A percentile compares a stretch with the other conserved stretches of the same genome.
phyloP scores from a whole-genome alignment of 306 rosid genomes.

The Vachellia pachyceras region DNA sequence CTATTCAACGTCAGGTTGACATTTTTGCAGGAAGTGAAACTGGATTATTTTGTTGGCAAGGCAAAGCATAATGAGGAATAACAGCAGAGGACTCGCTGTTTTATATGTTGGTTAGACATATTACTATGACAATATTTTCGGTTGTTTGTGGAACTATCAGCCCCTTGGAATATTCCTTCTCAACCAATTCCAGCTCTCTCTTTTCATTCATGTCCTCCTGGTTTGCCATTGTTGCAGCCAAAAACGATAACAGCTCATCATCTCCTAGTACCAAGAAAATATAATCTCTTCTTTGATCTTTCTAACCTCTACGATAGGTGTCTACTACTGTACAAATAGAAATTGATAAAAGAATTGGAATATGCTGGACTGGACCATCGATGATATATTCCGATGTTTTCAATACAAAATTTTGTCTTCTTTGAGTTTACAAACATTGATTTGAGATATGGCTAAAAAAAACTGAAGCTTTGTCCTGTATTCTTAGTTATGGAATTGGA shows the following conservation, averaged over 20 bases:
- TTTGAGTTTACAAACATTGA: too few species aligned
- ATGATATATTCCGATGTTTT: too few species aligned
- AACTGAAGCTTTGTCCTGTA: too few species aligned
- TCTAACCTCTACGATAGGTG: too few species aligned
- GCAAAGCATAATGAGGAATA: not conserved
- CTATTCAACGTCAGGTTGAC: not conserved
- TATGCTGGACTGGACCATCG: too few species aligned
- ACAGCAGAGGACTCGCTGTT: not conserved
- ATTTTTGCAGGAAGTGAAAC: not conserved
- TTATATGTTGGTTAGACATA: not conserved
- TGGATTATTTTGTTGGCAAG: not conserved
- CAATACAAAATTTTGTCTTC: too few species aligned
- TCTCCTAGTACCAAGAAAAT: too few species aligned
- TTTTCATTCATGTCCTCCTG: not conserved
- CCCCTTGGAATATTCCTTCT: constrained; percentile 32
- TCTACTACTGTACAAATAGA: too few species aligned
- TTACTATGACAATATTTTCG: not conserved
- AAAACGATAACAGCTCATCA: not conserved
- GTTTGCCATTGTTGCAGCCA: not conserved
- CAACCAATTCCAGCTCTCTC: not conserved
- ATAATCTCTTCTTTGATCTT: too few species aligned
- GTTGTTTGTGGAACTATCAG: constrained; percentile 17
- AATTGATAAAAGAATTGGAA: too few species aligned
- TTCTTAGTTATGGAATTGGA: too few species aligned
- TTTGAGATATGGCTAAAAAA: too few species aligned